These are phyloP conservation scores for Wallemia ichthyophaga DNA, from an alignment of 1,284 basidiomycete species.

Conservation along the genomic window DNA sequence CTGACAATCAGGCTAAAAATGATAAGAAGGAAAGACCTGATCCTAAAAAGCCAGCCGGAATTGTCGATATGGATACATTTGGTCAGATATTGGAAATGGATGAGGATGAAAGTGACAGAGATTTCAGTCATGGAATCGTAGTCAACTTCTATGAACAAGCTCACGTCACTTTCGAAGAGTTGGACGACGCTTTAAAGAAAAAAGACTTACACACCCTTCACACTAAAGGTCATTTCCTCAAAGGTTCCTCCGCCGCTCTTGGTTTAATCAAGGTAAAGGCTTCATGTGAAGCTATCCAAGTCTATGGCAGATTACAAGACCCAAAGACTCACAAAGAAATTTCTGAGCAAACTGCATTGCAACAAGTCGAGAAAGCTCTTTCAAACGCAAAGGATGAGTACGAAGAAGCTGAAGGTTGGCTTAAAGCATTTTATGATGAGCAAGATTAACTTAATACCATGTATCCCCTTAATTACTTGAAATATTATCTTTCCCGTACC, in stretches of 20 bases:
- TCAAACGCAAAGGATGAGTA: background rate
- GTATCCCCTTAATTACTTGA: too few relatives aligned
- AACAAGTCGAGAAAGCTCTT: background rate
- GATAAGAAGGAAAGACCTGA: background rate
- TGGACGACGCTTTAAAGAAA: conserved; percentile 46
- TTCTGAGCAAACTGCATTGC: background rate
- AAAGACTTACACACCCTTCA: background rate
- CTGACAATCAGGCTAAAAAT: background rate
- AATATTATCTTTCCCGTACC: too few relatives aligned
- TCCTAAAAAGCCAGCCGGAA: background rate
- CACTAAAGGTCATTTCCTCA: conserved; percentile 50
- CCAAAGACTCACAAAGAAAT: conserved; percentile 12
- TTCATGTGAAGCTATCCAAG: conserved; percentile 64
- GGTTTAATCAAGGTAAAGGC: conserved; percentile 49
- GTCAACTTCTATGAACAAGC: conserved; percentile 53
- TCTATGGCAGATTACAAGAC: conserved; percentile 31
- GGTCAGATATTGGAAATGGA: conserved; percentile 66
- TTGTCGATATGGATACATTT: conserved; percentile 52
- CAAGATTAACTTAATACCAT: background rate
- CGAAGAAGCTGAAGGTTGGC: conserved; percentile 1
- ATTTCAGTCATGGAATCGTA: conserved; percentile 49
- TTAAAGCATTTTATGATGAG: conserved; percentile 1
- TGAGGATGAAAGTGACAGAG: conserved; percentile 38
- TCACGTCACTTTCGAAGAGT: conserved; percentile 36
- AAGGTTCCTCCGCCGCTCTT: conserved; percentile 72